Percentiles rank a stretch among this genome's conserved stretches.
Conservation (phyloP, 768 basidiomycete species). For the Trametes villosa region DNA sequence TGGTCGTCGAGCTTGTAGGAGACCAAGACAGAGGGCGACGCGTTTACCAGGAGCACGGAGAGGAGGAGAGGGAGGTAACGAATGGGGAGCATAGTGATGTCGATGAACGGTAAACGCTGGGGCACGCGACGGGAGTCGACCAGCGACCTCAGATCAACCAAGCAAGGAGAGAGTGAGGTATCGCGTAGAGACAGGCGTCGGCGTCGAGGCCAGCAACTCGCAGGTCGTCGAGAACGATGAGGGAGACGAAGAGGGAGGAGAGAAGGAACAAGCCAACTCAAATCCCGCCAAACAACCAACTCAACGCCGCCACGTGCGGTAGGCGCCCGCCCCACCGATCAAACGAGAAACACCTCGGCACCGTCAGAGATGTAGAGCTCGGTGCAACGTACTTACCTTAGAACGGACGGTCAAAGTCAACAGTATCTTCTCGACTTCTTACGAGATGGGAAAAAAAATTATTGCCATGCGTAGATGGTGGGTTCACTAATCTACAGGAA, state of each 20-base stretch:
- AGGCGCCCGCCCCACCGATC: background rate
- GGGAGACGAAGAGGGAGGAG: conserved; percentile 29
- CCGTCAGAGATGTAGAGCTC: too few species aligned
- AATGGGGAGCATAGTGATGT: conserved; percentile 30
- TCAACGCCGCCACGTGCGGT: conserved; percentile 1
- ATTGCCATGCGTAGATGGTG: conserved; percentile 11
- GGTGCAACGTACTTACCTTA: too few species aligned
- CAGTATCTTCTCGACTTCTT: too few species aligned
- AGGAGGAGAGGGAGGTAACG: conserved; percentile 19
- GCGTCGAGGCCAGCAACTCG: background rate
- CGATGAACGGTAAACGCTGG: conserved; percentile 1
- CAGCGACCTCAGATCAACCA: conserved; percentile 24
- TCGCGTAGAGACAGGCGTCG: conserved; percentile 14
- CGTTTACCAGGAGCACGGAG: conserved; percentile 2
- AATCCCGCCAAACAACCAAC: conserved; percentile 6
- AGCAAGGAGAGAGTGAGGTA: background rate
- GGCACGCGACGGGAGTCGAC: conserved; percentile 25
- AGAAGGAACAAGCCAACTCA: conserved; percentile 4
- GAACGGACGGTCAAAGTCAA: too few species aligned
- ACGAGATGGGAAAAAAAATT: too few species aligned
- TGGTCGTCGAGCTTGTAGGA: conserved; percentile 69
- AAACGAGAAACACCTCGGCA: too few species aligned
- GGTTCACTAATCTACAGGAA: conserved; percentile 17
- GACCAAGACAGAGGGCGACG: conserved; percentile 47
- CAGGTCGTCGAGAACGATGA: background rate